These are phyloP conservation scores for Phycomyces nitens DNA, from an alignment of 192 early-diverging fungal genomes.

Conservation along the genomic window DNA sequence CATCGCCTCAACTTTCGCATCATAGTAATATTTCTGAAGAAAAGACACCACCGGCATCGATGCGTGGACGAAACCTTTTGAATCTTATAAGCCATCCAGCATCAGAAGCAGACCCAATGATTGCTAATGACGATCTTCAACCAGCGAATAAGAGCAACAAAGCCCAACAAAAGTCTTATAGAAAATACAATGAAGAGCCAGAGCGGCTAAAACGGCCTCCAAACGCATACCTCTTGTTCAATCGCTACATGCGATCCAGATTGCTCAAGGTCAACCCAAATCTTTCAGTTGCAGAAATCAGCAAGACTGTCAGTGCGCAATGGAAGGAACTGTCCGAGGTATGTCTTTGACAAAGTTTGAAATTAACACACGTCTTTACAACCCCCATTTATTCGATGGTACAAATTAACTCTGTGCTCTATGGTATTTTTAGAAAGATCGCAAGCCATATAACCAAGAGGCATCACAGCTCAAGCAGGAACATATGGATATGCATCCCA, in stretches of 20 bases:
- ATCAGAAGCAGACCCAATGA: not conserved
- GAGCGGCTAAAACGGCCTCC: conserved; percentile 51
- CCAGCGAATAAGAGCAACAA: not conserved
- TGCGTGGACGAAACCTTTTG: no score
- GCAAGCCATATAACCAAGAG: conserved; percentile 43
- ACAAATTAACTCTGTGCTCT: not conserved
- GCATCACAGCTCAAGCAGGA: conserved; percentile 46
- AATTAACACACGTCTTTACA: no score
- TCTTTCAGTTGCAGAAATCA: conserved; percentile 57
- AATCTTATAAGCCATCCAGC: not conserved
- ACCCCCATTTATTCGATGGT: no score
- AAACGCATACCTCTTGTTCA: conserved; percentile 60
- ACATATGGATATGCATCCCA: conserved; percentile 47
- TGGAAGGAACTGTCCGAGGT: conserved; percentile 48
- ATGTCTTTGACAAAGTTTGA: no score
- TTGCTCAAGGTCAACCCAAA: conserved; percentile 51
- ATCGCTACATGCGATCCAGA: conserved; percentile 55
- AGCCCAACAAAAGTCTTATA: not conserved
- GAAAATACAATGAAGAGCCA: conserved; percentile 15
- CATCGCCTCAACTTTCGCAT: not conserved
- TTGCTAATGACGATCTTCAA: not conserved
- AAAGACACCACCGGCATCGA: not conserved
- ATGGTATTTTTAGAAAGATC: conserved; percentile 22
- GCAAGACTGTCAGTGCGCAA: conserved; percentile 49
- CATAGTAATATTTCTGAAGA: not conserved